Evolutionary conservation across 1,284 basidiomycete species (phyloP).

Genomic region (Rhodotorula mucilaginosa): DNA sequence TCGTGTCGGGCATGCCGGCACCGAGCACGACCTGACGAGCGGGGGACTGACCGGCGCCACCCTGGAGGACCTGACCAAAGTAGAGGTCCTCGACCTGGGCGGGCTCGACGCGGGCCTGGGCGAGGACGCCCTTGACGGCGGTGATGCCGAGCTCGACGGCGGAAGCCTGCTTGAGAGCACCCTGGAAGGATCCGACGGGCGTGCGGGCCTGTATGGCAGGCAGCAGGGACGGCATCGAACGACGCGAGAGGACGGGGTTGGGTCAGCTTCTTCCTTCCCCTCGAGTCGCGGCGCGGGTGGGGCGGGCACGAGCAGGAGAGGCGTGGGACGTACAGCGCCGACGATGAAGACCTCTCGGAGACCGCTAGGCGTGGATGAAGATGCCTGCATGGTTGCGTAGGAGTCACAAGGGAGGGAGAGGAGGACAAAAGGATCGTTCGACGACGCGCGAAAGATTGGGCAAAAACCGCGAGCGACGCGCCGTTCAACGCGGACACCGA

Average conservation of each 20-base stretch:
- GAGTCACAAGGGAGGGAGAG: neutral
- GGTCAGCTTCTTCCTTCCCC: neutral
- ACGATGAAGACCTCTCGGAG: conserved; percentile 79
- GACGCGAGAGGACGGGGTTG: neutral
- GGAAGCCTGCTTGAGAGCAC: conserved; percentile 78
- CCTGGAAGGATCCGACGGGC: conserved; percentile 83
- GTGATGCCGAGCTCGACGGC: conserved; percentile 82
- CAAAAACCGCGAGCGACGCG: neutral
- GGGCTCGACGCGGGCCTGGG: conserved; percentile 74
- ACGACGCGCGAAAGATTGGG: neutral
- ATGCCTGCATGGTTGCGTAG: conserved; percentile 9
- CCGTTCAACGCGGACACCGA: too few relatives aligned
- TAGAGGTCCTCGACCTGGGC: conserved; percentile 87
- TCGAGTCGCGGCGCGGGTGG: neutral
- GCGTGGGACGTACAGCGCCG: conserved; percentile 58
- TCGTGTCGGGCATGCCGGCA: conserved; percentile 76
- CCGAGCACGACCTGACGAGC: conserved; percentile 64
- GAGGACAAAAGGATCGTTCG: neutral
- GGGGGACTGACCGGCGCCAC: conserved; percentile 51
- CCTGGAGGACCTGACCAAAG: conserved; percentile 73
- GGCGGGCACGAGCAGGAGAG: neutral
- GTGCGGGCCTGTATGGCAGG: conserved; percentile 65
- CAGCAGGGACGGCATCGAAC: neutral
- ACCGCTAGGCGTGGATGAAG: conserved; percentile 22
- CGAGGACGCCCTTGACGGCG: conserved; percentile 86